Percentiles rank a stretch among this genome's conserved stretches.
phyloP scores from a whole-genome alignment of 2,329 filamentous ascomycete genomes.

The Trichoderma atrobrunneum region DNA sequence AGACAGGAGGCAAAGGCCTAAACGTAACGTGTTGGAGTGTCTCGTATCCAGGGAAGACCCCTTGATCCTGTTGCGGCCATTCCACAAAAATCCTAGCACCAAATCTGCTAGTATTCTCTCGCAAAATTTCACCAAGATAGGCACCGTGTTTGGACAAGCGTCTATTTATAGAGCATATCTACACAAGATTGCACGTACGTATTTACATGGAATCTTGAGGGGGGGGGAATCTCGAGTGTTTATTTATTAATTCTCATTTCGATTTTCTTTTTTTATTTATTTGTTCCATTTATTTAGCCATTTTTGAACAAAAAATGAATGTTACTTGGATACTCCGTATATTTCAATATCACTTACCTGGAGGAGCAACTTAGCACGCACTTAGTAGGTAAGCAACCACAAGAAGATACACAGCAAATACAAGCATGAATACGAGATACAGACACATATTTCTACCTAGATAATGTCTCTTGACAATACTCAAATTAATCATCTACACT shows the following conservation, averaged over 20 bases:
- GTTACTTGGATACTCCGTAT: no score
- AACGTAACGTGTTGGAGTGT: slow-evolving; percentile 14
- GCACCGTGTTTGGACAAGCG: neutral
- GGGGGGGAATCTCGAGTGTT: no score
- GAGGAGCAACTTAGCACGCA: no score
- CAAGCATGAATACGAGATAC: no score
- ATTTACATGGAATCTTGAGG: neutral
- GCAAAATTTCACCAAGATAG: neutral
- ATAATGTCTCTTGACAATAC: no score
- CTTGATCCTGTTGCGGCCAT: slow-evolving; percentile 8
- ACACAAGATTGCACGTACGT: neutral
- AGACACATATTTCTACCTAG: no score
- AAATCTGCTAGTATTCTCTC: neutral
- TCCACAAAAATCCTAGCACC: slow-evolving; percentile 10
- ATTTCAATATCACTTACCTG: no score
- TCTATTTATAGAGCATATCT: neutral
- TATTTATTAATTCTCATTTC: neutral
- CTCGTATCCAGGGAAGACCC: slow-evolving; percentile 15
- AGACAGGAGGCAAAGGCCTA: neutral
- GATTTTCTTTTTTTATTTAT: no score
- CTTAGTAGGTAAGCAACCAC: no score
- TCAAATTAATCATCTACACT: neutral
- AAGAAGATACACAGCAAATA: no score
- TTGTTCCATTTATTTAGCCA: neutral
- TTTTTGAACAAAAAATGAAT: neutral